Base-by-base conservation (phyloP, 2,329 filamentous ascomycete species). In the Penicillium glabrum region DNA sequence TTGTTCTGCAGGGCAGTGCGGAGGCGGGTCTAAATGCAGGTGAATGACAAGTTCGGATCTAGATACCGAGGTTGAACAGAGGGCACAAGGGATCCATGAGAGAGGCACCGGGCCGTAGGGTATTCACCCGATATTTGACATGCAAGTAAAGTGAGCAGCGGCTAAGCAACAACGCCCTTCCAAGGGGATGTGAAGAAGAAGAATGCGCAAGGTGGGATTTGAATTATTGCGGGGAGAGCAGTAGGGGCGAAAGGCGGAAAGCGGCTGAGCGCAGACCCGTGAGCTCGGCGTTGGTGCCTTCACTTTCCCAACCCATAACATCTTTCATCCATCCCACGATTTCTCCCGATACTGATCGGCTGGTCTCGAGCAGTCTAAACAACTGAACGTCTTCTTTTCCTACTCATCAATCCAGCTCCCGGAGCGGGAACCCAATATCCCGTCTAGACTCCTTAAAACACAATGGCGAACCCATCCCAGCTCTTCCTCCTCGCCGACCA, bases 401-500 rank as follows among this genome's bases (percentile, higher is more conserved):
- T 44, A 24, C 19, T 54, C 16, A 49, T 31, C 37, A 35, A 37
- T 11, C 13, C 39, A 21, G 19, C 39, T 23, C 19, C 27, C 26
- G 23, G 16, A 29, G 47, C 47, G 33, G 33, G 35, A 50, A 31
- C 45, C 26, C 31, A 37, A 44, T 26, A 1, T 37, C 50, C 29
- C 53, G 46, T 54, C 45, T 46, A 29, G 39, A 50, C 41, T 50
- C 60, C 57, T 31, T 33, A 53, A 73, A 74, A 73, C 67, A 72
- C 69, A 27, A 81, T 80, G 77, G 72, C 80, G 58, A 85, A 82
- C 65, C 80, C 85, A 49, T 82, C 83, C 14, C 93, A 97, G 75
- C 88, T 98, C 65, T 91, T 93, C 73, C 88, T 98, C 53, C 86
- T 98, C 56, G 91, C 93, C 69, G 95, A 99, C 78, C 93, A 98